Evolutionary conservation across 2,329 filamentous ascomycete genomes (phyloP).

Genomic region (Scorias spongiosa): DNA sequence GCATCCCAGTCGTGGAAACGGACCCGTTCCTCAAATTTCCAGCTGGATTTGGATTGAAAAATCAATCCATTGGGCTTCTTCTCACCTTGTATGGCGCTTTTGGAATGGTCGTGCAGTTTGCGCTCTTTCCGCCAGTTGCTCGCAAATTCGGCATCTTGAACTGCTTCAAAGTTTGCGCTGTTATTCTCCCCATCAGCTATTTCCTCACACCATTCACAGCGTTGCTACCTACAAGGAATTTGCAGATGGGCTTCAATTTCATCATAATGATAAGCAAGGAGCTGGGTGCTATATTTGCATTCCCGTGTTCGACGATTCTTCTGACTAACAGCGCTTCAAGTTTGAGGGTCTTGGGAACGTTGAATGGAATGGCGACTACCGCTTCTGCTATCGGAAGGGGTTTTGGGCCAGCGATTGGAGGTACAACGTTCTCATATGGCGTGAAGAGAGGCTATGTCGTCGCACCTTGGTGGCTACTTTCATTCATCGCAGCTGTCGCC

Average conservation of each 20-base stretch:
- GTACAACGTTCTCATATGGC: constrained; percentile 60
- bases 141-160: constrained; percentile 56
- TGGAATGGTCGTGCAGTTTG: constrained; percentile 71
- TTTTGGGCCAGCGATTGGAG: constrained; percentile 58
- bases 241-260: constrained; percentile 48
- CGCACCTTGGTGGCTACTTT: constrained; percentile 68
- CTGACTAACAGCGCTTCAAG: constrained; percentile 74
- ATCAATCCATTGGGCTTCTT: constrained; percentile 64
- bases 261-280: constrained; percentile 59
- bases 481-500: constrained; percentile 46
- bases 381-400: constrained; percentile 69
- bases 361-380: constrained; percentile 82
- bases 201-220: constrained; percentile 68
- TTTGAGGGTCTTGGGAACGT: constrained; percentile 62
- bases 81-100: constrained; percentile 71
- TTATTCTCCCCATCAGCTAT: constrained; percentile 61
- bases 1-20: constrained; percentile 26
- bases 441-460: constrained; percentile 62
- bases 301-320: constrained; percentile 79
- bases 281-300: constrained; percentile 64
- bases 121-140: constrained; percentile 66
- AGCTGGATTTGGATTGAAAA: constrained; percentile 60
- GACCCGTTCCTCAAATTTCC: constrained; percentile 59
- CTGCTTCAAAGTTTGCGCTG: constrained; percentile 53
- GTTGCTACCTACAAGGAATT: constrained; percentile 35